phyloP scores from a whole-genome alignment of 2,329 filamentous ascomycete species.

The Magnaporthales sp. region DNA sequence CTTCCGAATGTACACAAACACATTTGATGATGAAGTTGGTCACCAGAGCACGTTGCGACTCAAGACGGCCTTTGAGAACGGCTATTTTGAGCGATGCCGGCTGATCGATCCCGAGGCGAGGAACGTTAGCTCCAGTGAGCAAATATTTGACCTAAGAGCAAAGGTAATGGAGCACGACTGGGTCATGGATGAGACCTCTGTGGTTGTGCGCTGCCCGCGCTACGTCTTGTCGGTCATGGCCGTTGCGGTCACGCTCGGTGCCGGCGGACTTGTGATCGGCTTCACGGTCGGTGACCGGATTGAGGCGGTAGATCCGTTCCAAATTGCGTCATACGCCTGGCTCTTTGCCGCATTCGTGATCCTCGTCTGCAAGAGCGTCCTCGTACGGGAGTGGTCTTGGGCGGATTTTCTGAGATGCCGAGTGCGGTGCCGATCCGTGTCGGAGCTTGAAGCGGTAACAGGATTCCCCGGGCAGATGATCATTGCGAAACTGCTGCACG shows the following conservation, averaged over 20 bases:
- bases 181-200: constrained; percentile 7
- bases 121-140: neutral
- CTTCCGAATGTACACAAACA: neutral
- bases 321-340: constrained; percentile 20
- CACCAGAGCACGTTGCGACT: neutral
- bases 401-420: constrained; percentile 18
- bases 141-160: neutral
- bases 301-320: constrained; percentile 21
- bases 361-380: constrained; percentile 16
- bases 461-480: constrained; percentile 16
- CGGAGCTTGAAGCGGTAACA: constrained; percentile 15
- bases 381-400: constrained; percentile 19
- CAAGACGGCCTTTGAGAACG: neutral
- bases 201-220: neutral
- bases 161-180: constrained; percentile 41
- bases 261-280: constrained; percentile 17
- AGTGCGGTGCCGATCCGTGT: constrained; percentile 17
- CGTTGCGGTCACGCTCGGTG: constrained; percentile 9
- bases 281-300: constrained; percentile 17
- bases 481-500: constrained; percentile 16
- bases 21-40: neutral
- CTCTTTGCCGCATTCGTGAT: constrained; percentile 17
- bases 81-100: neutral
- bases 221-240: constrained; percentile 7
- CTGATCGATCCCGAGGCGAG: neutral